Evolutionary conservation across 2,329 filamentous ascomycete genomes (phyloP).

Genomic region (Aspergillus fumigatiaffinis): DNA sequence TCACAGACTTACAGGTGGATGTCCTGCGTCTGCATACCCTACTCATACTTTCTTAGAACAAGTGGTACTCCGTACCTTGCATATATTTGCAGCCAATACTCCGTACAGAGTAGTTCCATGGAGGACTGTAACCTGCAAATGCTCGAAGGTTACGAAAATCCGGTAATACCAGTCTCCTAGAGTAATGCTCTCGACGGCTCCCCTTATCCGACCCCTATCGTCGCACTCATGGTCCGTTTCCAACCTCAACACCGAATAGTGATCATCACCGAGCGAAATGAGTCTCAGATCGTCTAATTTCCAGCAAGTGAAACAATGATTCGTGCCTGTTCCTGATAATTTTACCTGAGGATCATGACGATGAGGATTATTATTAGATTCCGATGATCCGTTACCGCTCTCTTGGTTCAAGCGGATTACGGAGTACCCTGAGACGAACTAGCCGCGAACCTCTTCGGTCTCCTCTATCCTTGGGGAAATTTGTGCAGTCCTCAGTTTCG

Average conservation of each 20-base stretch:
- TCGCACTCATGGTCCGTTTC: slow-evolving; percentile 3
- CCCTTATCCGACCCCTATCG: not conserved
- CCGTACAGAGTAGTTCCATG: not conserved
- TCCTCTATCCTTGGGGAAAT: not conserved
- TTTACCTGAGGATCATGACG: not conserved
- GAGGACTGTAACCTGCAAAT: not conserved
- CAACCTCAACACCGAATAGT: not conserved
- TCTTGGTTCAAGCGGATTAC: not conserved
- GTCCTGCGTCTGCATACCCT: not conserved
- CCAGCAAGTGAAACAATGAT: not conserved
- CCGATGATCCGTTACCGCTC: slow-evolving; percentile 6
- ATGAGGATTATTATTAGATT: slow-evolving; percentile 7
- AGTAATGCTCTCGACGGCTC: not conserved
- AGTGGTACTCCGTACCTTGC: not conserved
- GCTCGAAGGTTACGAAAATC: not conserved
- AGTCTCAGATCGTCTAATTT: not conserved
- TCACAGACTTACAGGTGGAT: not conserved
- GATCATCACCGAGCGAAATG: slow-evolving; percentile 4
- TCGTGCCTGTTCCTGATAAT: not conserved
- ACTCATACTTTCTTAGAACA: not conserved
- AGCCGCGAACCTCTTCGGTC: not conserved
- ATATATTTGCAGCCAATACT: not conserved
- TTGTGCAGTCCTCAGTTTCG: not conserved
- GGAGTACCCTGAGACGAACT: not conserved
- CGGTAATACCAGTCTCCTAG: not conserved